A percentile compares a stretch with the other conserved stretches of the same genome.
phyloP scores from a whole-genome alignment of 768 basidiomycete species.

The Amanita subjunquillea region DNA sequence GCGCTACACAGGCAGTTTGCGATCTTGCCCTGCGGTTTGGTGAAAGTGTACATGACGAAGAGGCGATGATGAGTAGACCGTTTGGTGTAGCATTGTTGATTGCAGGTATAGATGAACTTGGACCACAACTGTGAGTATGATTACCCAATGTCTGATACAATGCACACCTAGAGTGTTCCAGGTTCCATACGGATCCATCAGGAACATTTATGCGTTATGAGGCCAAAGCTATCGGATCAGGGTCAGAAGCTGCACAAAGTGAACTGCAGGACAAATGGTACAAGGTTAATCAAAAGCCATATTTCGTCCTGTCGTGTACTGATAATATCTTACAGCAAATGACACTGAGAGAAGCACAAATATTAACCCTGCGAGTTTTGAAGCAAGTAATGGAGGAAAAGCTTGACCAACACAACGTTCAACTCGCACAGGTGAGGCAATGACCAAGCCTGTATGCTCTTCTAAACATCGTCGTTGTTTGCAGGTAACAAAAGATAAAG shows the following conservation, averaged over 20 bases:
- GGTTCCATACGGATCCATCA: conserved; percentile 97
- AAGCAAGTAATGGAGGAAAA: conserved; percentile 99
- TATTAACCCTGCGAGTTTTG: conserved; percentile 76
- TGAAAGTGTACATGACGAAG: conserved; percentile 98
- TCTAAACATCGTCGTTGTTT: not conserved
- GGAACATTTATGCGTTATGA: conserved; percentile 96
- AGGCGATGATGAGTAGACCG: conserved; percentile 98
- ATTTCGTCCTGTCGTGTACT: not conserved
- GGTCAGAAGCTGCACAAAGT: conserved; percentile 94
- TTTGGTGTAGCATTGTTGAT: conserved; percentile 97
- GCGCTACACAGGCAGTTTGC: conserved; percentile 95
- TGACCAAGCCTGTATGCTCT: not conserved
- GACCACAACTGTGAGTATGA: conserved; percentile 80
- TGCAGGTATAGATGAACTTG: conserved; percentile 93
- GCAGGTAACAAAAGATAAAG: conserved; percentile 59
- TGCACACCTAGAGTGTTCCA: conserved; percentile 18
- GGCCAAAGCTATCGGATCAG: conserved; percentile 97
- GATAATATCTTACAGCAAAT: conserved; percentile 54
- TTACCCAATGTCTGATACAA: not conserved
- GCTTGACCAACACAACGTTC: conserved; percentile 96
- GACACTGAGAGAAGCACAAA: conserved; percentile 81
- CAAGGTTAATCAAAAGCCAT: conserved; percentile 42
- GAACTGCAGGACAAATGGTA: conserved; percentile 97
- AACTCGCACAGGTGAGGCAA: conserved; percentile 75
- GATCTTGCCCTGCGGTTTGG: conserved; percentile 95